Base-by-base conservation (phyloP, 1,139 yeast genomes). In the Lodderomyces beijingensis region DNA sequence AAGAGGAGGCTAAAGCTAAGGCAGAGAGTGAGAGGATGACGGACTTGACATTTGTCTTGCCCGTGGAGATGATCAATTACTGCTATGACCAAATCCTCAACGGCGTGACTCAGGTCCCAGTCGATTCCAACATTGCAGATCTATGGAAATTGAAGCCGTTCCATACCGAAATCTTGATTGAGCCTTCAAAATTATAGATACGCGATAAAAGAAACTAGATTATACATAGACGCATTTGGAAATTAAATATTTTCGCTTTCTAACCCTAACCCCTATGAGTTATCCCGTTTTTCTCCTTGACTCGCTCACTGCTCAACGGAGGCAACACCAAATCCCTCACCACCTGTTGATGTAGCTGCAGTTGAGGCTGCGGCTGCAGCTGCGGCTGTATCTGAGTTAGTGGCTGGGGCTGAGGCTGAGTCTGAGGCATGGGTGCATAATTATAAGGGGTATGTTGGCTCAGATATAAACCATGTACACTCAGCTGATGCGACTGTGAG, bases 21-120 rank as follows among this genome's bases (percentile, higher is more conserved):
- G n/a, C n/a, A n/a, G n/a, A n/a, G n/a, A n/a, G n/a, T n/a, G 67
- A 62, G 32, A 62, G 59, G 33, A 30, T 59, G 3, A 37, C 59
- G 6, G 49, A 43, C 32, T 49, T 61, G 28, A 50, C 59, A 11
- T 49, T 62, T 26, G 45, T 60, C 12, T 34, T 62, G 15, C 69
- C 69, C 0, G 42, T 55, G 4, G 58, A 56, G 27, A 33, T 59
- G 1, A 49, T 62, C 3, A 30, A 46, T 20, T 44, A 44, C 28
- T 46, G 59, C 34, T 25, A 28, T 7, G 34, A 31, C 16, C 23
- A 16, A n/a, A 15, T 25, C n/a, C 33, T 21, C 20, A 31, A 5
- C 19, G 4, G n/a, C 12, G 16, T 13, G 8, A 18, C 11, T 4
- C 13, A 27, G 14, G 36, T 31, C 3, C 10, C 16, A 16, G 30